A percentile compares a stretch with the other conserved stretches of the same genome.
These are phyloP conservation scores for Mycena alexandri DNA, from an alignment of 768 basidiomycete species.

Conservation along the genomic window DNA sequence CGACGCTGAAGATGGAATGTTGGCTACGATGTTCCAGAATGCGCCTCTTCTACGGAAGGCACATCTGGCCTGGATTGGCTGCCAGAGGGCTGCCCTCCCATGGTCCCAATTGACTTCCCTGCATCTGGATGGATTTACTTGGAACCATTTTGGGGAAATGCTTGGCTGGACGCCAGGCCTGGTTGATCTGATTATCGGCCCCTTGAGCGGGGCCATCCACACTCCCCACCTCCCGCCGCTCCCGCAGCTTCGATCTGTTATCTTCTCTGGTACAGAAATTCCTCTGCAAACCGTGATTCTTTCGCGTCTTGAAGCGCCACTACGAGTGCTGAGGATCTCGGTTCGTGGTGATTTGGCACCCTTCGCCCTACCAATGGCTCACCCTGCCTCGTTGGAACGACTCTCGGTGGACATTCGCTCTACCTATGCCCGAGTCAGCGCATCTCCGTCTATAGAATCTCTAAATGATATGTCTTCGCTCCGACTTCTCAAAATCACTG, in stretches of 20 bases:
- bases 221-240: no score
- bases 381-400: background rate
- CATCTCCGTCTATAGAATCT: no score
- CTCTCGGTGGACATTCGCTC: background rate
- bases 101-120: background rate
- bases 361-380: background rate
- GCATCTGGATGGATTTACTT: background rate
- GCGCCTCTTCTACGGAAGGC: constrained; percentile 1
- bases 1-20: background rate
- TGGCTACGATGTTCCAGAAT: background rate
- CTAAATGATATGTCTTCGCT: no score
- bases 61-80: background rate
- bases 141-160: background rate
- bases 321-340: background rate
- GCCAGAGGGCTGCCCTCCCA: background rate
- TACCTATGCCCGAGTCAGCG: no score
- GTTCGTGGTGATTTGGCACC: no score
- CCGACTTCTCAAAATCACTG: no score
- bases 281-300: background rate
- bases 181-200: background rate
- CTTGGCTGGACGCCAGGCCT: background rate
- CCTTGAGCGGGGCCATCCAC: no score
- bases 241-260: background rate
- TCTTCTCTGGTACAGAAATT: background rate
- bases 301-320: background rate